These are phyloP conservation scores for Fusarium nelsonii DNA, from an alignment of 2,329 filamentous ascomycete species.

Conservation along the genomic window DNA sequence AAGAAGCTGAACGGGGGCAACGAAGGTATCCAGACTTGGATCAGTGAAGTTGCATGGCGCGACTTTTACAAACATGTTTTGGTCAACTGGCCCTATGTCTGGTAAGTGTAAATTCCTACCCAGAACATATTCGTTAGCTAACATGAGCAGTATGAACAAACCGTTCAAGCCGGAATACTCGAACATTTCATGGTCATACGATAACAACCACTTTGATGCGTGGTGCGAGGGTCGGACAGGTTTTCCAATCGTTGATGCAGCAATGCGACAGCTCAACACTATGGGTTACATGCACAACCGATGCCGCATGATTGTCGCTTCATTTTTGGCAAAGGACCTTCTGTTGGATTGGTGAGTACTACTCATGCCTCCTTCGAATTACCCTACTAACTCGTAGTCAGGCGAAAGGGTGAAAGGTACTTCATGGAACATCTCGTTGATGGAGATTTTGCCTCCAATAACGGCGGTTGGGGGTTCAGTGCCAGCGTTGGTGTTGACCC, in stretches of 20 bases:
- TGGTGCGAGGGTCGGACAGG: slow-evolving; percentile 84
- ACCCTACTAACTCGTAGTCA: neutral
- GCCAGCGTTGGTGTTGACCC: slow-evolving; percentile 82
- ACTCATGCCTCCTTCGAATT: neutral
- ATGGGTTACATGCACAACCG: slow-evolving; percentile 88
- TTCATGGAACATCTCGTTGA: slow-evolving; percentile 88
- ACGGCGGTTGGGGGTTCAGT: slow-evolving; percentile 69
- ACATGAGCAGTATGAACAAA: slow-evolving; percentile 64
- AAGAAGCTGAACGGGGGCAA: slow-evolving; percentile 75
- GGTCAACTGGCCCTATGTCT: slow-evolving; percentile 86
- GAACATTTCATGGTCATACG: slow-evolving; percentile 85
- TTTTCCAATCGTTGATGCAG: slow-evolving; percentile 86
- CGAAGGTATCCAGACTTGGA: slow-evolving; percentile 78
- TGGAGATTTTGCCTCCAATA: slow-evolving; percentile 84
- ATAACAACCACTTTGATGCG: slow-evolving; percentile 73
- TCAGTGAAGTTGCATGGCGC: slow-evolving; percentile 86
- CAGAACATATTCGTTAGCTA: neutral
- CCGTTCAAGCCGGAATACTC: slow-evolving; percentile 84
- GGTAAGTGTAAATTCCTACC: slow-evolving; percentile 59
- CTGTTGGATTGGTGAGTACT: slow-evolving; percentile 74
- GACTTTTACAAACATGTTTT: slow-evolving; percentile 92
- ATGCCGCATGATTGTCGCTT: slow-evolving; percentile 85
- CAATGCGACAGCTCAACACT: slow-evolving; percentile 80
- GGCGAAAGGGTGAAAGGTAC: slow-evolving; percentile 80
- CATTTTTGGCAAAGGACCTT: slow-evolving; percentile 83